Base-by-base conservation (phyloP, 768 basidiomycete species). In the Leccinum barrowsii region DNA sequence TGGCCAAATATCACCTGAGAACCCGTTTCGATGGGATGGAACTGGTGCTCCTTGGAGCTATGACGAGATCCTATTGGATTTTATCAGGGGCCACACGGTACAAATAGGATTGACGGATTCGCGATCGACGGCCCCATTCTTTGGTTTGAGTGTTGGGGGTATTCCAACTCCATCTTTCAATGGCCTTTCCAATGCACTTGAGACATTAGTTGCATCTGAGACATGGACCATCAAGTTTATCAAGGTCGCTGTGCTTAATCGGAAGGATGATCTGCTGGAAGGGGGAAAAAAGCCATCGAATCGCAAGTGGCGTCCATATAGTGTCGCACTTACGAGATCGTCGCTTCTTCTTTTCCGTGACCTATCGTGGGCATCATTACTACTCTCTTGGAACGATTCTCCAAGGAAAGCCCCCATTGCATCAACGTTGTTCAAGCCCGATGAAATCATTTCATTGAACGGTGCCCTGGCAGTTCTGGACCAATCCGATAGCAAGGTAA, bases 321-420 rank as follows among this genome's bases (percentile, higher is more conserved):
- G 85, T 60, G 90, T 94, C 8, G 79, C 95, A 52, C 78, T 99
- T 56, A 94, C 94, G 4, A 88, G 85, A 24, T 94, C 93, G 5
- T 96, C 98, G 66, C 78, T 99, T 4, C 80, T 98, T 48, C 89
- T 98, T 70, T 94, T 94, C 75, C 88, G 89, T 28, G 90, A 93
- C 71, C 70, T 81, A 3, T 67, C 80, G 13, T 86, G 81, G 84
- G 80, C 81, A 3, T 65, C 73, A 42, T 69, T 75, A 21, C 64
- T 87, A 32, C 73, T 78, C 55, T 71, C 77, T 48, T 77, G 82
- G 71, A 73, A 76, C 54, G 70, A 76, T 60, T 54, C 71, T 17
- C 70, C 72, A 17, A 74, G 73, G 15, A 67, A 74, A 35, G 35
- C 73, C 2, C 69, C 79, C 56, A 73, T 83, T 58, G 72, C 78